Percentiles rank a stretch among this genome's conserved stretches.
Evolutionary conservation across 495 filamentous ascomycete genomes (phyloP).

Genomic region (Penicillium manginii): DNA sequence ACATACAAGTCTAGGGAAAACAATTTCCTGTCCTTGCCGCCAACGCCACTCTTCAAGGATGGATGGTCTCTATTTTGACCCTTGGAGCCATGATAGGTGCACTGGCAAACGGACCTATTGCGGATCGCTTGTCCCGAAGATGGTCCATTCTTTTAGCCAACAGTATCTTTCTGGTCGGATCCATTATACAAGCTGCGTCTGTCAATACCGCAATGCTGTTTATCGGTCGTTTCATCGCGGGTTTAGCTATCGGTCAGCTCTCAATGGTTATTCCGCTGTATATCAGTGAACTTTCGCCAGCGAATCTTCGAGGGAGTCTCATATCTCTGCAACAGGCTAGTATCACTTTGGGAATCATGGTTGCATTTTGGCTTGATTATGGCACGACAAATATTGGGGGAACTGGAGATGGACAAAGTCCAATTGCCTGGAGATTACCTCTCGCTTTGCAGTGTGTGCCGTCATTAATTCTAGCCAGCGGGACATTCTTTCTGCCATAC

Average conservation of each 20-base stretch:
- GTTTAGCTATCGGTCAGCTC: constrained; percentile 24
- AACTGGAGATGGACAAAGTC: constrained; percentile 51
- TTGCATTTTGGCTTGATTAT: constrained; percentile 78
- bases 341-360: constrained; percentile 76
- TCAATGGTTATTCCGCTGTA: constrained; percentile 52
- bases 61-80: constrained; percentile 73
- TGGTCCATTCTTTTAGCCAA: constrained; percentile 68
- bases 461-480: constrained; percentile 55
- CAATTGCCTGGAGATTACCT: constrained; percentile 66
- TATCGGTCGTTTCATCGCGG: constrained; percentile 71
- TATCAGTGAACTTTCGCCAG: constrained; percentile 37
- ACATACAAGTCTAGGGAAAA: not conserved
- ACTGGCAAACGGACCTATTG: constrained; percentile 68
- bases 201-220: constrained; percentile 57
- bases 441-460: constrained; percentile 62
- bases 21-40: constrained; percentile 9
- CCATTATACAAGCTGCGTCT: constrained; percentile 62
- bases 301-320: constrained; percentile 62
- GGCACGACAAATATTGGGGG: constrained; percentile 69
- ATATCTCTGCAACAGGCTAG: constrained; percentile 76
- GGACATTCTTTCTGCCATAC: constrained; percentile 69
- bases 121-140: constrained; percentile 69
- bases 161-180: constrained; percentile 68
- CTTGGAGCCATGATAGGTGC: constrained; percentile 68
- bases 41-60: constrained; percentile 41